A percentile compares a stretch with the other conserved stretches of the same genome.
These are phyloP conservation scores for Aspergillus japonicus DNA, from an alignment of 2,329 filamentous ascomycete species.

Conservation along the genomic window DNA sequence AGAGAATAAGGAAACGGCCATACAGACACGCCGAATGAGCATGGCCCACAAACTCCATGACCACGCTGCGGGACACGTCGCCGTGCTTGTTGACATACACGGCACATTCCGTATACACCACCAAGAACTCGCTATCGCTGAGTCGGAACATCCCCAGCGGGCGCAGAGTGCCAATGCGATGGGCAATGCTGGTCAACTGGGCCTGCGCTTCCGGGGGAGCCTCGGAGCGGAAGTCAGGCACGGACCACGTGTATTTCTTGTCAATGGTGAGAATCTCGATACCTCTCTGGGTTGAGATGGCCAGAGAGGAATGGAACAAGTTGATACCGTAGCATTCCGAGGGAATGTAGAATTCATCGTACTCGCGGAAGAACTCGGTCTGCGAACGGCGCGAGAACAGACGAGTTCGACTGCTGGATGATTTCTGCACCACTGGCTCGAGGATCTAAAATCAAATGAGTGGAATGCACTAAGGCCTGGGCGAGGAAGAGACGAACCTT, in stretches of 20 bases:
- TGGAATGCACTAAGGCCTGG: too few species aligned
- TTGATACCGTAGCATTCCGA: slow-evolving; percentile 94
- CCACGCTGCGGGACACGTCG: slow-evolving; percentile 86
- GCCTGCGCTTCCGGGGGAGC: slow-evolving; percentile 57
- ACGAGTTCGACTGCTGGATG: slow-evolving; percentile 76
- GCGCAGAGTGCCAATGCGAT: slow-evolving; percentile 75
- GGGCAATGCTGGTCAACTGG: slow-evolving; percentile 79
- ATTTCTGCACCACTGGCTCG: slow-evolving; percentile 92
- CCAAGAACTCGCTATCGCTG: slow-evolving; percentile 85
- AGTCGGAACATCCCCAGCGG: slow-evolving; percentile 96
- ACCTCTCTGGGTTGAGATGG: slow-evolving; percentile 85
- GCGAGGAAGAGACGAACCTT: slow-evolving; percentile 48
- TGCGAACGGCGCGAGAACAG: slow-evolving; percentile 66
- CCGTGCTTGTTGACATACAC: slow-evolving; percentile 99
- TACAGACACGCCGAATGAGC: slow-evolving; percentile 85
- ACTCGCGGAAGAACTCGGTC: slow-evolving; percentile 96
- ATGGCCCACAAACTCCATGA: slow-evolving; percentile 98
- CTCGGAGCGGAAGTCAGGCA: slow-evolving; percentile 72
- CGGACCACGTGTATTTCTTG: slow-evolving; percentile 92
- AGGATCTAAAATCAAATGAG: slow-evolving; percentile 52
- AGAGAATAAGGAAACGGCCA: slow-evolving; percentile 85
- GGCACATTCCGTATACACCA: slow-evolving; percentile 92
- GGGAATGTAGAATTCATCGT: slow-evolving; percentile 97
- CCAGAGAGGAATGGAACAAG: slow-evolving; percentile 90
- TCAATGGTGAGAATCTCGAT: slow-evolving; percentile 96